phyloP scores from a whole-genome alignment of 257 asterid genomes.

The Dorcoceras hygrometricum region DNA sequence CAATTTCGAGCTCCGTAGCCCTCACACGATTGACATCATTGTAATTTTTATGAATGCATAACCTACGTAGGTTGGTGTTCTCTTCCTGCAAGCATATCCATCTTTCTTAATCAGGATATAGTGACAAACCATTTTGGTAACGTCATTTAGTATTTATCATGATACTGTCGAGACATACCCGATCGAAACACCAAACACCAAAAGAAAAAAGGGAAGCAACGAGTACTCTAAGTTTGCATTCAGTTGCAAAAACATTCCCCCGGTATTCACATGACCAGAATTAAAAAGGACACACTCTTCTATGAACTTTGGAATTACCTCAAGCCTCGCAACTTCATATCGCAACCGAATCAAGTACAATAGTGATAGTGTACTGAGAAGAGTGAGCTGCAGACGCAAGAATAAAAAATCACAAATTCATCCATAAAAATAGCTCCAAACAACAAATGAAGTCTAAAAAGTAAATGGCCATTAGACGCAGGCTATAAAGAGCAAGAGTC shows the following conservation, averaged over 20 bases:
- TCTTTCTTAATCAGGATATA: conserved; percentile 23
- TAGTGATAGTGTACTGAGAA: conserved; percentile 44
- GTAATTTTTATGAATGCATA: conserved; percentile 38
- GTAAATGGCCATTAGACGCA: background rate
- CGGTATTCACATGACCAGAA: conserved; percentile 2
- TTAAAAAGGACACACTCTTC: conserved; percentile 22
- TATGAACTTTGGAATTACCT: conserved; percentile 52
- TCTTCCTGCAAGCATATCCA: conserved; percentile 60
- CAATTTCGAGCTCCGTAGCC: conserved; percentile 39
- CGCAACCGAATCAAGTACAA: conserved; percentile 50
- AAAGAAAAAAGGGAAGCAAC: conserved; percentile 8
- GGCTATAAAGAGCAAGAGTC: conserved; percentile 6
- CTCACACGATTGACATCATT: conserved; percentile 29
- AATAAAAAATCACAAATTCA: conserved; percentile 19
- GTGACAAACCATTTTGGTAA: conserved; percentile 12
- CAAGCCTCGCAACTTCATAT: conserved; percentile 55
- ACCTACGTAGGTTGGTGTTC: conserved; percentile 44
- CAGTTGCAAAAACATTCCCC: background rate
- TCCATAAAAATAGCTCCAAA: background rate
- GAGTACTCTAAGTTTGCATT: background rate
- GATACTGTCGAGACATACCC: background rate
- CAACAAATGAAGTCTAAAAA: conserved; percentile 16
- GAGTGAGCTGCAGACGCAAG: conserved; percentile 51
- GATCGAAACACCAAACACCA: conserved; percentile 8
- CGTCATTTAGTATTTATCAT: conserved; percentile 9